Evolutionary conservation across 1,284 basidiomycete genomes (phyloP), one percentile per base, ranked within the genome.

Genomic region (Naganishia cerealis): DNA sequence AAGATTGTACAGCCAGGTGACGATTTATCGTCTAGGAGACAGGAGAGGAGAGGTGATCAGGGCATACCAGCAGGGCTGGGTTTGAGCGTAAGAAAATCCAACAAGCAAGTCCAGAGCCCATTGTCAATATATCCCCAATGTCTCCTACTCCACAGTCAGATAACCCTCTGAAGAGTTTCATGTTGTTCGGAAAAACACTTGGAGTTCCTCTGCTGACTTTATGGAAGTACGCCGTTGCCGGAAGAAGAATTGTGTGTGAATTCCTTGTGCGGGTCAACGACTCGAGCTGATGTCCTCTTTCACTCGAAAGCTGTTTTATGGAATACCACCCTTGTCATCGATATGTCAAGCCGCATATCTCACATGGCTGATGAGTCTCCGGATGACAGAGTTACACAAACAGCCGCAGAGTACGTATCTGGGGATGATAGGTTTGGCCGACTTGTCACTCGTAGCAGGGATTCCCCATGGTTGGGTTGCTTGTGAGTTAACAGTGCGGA

Each of bases 271-370:
- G 18, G 6, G 21, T 43, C 21, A 36, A 18, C 33, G 15, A 29
- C 55, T 48, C 36, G 15, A 52, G n/a, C 36, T 67, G 3, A 40
- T 18, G 4, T 29, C 3, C 16, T 21, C 18, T 24, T 21, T 21
- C 21, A 39, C 54, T 53, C 10, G n/a, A 6, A 53, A 70, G 70
- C 48, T 71, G 9, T 69, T 71, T n/a, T 71, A 65, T 57, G 57
- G 65, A 10, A 57, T 53, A 21, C 67, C 70, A n/a, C 70, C 70
- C 0, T 52, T 71, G 8, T 56, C 66, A 33, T 54, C 67, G 18
- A 57, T 59, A 24, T 69, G 57, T 38, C 65, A 69, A 65, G 57
- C 68, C 2, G 70, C 70, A 13, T 71, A 68, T 57, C 65, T 63
- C n/a, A 69, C 65, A 7, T 69, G 65, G 62, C 53, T 63, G 16